Evolutionary conservation across 2,329 filamentous ascomycete species (phyloP).

Genomic region (Ilyonectria mors-panacis): DNA sequence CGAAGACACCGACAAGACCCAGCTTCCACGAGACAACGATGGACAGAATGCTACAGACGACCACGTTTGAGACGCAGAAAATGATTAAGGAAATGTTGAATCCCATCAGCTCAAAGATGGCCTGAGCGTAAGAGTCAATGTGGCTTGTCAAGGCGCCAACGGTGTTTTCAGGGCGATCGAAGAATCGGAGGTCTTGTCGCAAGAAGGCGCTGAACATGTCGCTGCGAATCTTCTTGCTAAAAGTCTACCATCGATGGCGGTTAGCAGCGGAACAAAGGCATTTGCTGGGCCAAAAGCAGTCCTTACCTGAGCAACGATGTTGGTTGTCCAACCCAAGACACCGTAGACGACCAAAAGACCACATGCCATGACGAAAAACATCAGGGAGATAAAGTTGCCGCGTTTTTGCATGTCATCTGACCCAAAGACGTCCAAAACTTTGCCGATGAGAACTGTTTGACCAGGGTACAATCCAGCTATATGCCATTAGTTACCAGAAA

Average conservation of each 20-base stretch:
- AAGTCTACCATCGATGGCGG: conserved; percentile 19
- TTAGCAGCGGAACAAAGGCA: neutral
- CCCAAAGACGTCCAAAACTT: conserved; percentile 58
- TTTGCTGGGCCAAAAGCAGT: conserved; percentile 30
- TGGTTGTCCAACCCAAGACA: conserved; percentile 52
- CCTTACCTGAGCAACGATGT: conserved; percentile 47
- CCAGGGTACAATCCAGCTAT: conserved; percentile 55
- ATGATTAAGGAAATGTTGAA: conserved; percentile 56
- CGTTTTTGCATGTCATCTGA: conserved; percentile 49
- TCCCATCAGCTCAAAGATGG: conserved; percentile 58
- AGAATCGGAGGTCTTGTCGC: conserved; percentile 57
- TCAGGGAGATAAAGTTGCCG: conserved; percentile 67
- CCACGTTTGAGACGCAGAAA: conserved; percentile 53
- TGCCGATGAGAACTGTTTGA: conserved; percentile 58
- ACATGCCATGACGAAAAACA: conserved; percentile 66
- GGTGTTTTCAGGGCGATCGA: conserved; percentile 56
- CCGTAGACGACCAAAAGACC: conserved; percentile 61
- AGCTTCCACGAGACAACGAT: conserved; percentile 63
- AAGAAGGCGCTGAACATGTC: conserved; percentile 48
- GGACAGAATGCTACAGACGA: conserved; percentile 56
- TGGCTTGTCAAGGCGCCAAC: conserved; percentile 53
- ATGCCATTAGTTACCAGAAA: neutral
- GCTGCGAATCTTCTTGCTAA: conserved; percentile 50
- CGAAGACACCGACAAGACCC: conserved; percentile 61
- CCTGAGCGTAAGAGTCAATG: conserved; percentile 53